Conservation (phyloP, 805 yeast genomes). For the Saccharomycopsis sp. region DNA sequence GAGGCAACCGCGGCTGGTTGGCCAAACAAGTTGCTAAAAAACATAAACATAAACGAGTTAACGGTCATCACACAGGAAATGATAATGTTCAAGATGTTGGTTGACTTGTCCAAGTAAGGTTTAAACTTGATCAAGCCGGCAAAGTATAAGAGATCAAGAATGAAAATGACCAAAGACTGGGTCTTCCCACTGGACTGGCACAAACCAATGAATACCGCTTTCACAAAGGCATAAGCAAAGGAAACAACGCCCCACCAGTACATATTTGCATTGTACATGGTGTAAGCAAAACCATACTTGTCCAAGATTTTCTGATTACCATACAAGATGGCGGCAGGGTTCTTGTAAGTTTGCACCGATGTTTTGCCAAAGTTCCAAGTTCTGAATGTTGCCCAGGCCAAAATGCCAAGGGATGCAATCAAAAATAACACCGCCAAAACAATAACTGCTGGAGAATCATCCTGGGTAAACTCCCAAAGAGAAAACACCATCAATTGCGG, state of each 20-base stretch:
- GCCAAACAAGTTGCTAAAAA: slow-evolving; percentile 76
- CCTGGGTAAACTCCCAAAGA: slow-evolving; percentile 75
- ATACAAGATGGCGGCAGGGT: slow-evolving; percentile 81
- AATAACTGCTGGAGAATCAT: slow-evolving; percentile 83
- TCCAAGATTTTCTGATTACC: slow-evolving; percentile 66
- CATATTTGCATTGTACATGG: slow-evolving; percentile 73
- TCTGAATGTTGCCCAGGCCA: slow-evolving; percentile 59
- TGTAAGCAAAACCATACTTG: slow-evolving; percentile 82
- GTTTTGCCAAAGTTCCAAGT: slow-evolving; percentile 52
- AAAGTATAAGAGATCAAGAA: slow-evolving; percentile 65
- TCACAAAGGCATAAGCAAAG: slow-evolving; percentile 51
- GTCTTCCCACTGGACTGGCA: slow-evolving; percentile 77
- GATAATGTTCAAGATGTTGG: slow-evolving; percentile 66
- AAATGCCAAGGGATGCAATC: slow-evolving; percentile 47
- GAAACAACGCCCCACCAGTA: slow-evolving; percentile 78
- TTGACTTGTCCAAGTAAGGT: slow-evolving; percentile 78
- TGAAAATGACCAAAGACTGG: slow-evolving; percentile 67
- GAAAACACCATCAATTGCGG: slow-evolving; percentile 72
- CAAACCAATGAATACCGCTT: slow-evolving; percentile 65
- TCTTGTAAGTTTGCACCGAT: slow-evolving; percentile 53
- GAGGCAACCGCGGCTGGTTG: slow-evolving; percentile 74
- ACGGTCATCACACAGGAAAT: slow-evolving; percentile 64
- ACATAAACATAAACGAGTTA: slow-evolving; percentile 77
- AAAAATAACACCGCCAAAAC: slow-evolving; percentile 71
- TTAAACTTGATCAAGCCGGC: slow-evolving; percentile 49